Evolutionary conservation across 371 early-diverging fungal species (phyloP).

Genomic region (Mortierella polycephala): DNA sequence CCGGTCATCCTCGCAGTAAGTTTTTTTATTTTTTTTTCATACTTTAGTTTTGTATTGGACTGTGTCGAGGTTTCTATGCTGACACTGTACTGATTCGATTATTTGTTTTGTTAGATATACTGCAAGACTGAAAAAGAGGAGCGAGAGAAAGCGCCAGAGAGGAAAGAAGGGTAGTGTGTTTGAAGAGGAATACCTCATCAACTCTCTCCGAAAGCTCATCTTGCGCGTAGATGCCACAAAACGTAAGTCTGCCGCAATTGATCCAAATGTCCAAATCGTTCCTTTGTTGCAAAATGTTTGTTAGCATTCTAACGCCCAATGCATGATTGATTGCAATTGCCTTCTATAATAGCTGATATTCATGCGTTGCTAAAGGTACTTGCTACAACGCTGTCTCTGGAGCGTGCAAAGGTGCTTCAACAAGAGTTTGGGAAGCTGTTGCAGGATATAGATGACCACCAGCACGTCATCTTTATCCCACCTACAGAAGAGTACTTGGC

Average conservation of each 20-base stretch:
- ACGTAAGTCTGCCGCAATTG: slow-evolving; percentile 30
- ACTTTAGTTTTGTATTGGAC: background rate
- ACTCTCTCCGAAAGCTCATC: slow-evolving; percentile 67
- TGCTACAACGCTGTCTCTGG: slow-evolving; percentile 46
- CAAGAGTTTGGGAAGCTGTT: slow-evolving; percentile 36
- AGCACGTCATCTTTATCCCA: slow-evolving; percentile 37
- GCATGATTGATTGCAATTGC: background rate
- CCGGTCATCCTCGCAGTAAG: slow-evolving; percentile 48
- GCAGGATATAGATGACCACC: slow-evolving; percentile 24
- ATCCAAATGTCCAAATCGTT: background rate
- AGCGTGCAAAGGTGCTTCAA: slow-evolving; percentile 43
- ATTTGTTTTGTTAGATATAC: slow-evolving; percentile 61
- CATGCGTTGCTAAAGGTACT: slow-evolving; percentile 33
- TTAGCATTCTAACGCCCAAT: background rate
- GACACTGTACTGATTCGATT: background rate
- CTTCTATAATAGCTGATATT: slow-evolving; percentile 25
- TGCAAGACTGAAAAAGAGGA: slow-evolving; percentile 74
- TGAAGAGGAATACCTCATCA: slow-evolving; percentile 91
- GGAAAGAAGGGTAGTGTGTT: slow-evolving; percentile 90
- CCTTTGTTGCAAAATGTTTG: background rate
- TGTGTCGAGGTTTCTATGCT: background rate
- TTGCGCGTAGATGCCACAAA: slow-evolving; percentile 55
- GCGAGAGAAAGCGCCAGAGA: slow-evolving; percentile 80
- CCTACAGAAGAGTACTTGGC: slow-evolving; percentile 39
- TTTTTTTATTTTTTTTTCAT: slow-evolving; percentile 4